Percentiles rank a stretch among this genome's conserved stretches.
Evolutionary conservation across 345 rosid genomes (phyloP).

Genomic region (Corchorus olitorius): DNA sequence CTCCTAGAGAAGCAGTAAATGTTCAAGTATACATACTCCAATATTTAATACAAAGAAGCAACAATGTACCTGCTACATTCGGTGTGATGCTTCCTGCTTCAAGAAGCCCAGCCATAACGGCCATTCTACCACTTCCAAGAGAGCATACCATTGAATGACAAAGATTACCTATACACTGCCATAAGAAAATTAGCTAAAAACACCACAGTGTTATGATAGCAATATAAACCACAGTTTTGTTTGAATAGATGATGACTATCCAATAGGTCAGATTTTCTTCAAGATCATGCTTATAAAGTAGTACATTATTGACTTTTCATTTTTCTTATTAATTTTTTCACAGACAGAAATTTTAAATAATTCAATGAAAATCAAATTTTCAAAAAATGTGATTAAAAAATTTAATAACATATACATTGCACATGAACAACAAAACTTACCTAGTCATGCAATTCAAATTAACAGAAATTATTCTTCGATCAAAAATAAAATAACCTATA

Average conservation of each 20-base stretch:
- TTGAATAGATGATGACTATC: not conserved
- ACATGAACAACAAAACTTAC: not conserved
- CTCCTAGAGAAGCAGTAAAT: not conserved
- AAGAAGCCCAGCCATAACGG: constrained; percentile 61
- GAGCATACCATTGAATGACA: constrained; percentile 57
- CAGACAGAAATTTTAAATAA: not conserved
- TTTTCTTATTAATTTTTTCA: not conserved
- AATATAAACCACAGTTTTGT: not conserved
- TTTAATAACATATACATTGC: not conserved
- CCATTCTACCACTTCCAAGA: constrained; percentile 59
- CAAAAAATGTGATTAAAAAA: not conserved
- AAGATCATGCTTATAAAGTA: not conserved
- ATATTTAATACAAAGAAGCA: not conserved
- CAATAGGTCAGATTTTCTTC: constrained; percentile 1
- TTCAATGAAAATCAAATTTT: not conserved
- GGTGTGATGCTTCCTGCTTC: constrained; percentile 43
- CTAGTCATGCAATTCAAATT: not conserved
- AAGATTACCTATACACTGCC: constrained; percentile 27
- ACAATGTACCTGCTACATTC: constrained; percentile 31
- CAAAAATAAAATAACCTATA: not conserved
- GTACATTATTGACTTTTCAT: not conserved
- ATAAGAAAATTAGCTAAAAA: constrained; percentile 10
- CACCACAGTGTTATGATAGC: not conserved
- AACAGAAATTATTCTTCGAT: not conserved
- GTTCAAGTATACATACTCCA: not conserved